Evolutionary conservation across 73 alveolate species (phyloP), one percentile per base, ranked within the genome.

Genomic region (Halteria grandinella): DNA sequence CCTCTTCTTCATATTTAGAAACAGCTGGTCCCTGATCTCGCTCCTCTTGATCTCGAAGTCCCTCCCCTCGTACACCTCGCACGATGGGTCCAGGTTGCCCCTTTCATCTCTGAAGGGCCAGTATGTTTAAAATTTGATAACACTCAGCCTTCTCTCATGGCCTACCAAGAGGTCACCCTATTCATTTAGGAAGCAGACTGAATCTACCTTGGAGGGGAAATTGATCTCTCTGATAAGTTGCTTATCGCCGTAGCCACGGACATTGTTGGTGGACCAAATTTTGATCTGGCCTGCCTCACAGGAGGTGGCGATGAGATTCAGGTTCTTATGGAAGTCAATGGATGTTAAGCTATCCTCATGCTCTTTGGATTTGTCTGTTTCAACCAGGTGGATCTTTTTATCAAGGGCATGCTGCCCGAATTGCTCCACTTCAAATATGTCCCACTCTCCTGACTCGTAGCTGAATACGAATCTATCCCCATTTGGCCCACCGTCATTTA

Each of bases 391-490:
- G 0, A 70, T 15, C 24, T 45, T 23, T 25, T 4, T 25, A n/a
- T 5, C 1, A 57, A n/a, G 5, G 17, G 6, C 29, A 33, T 31
- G 31, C 21, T 57, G 6, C 39, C 11, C 31, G 27, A 29, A 53
- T 57, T 29, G 6, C 2, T 29, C 15, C 15, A n/a, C 73, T 14
- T 47, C 39, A 31, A 70, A 70, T 0, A 49, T 49, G 1, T 70
- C 83, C 10, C 32, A 50, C 24, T 70, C 83, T n/a, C 83, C 83
- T 11, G 70, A 32, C 25, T 48, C 71, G 50, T 32, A 70, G 37
- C 51, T 44, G 33, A 48, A 21, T 10, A 45, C 6, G 20, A 70
- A 8, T 15, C 29, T 47, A 47, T 47, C 58, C 10, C 15, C 50
- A 11, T 39, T 11, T 39, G 10, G 17, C 15, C 17, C 10, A 39